Evolutionary conservation across 108 stramenopile species (phyloP), one percentile per base, ranked within the genome.

Genomic region (Skeletonema costatum): DNA sequence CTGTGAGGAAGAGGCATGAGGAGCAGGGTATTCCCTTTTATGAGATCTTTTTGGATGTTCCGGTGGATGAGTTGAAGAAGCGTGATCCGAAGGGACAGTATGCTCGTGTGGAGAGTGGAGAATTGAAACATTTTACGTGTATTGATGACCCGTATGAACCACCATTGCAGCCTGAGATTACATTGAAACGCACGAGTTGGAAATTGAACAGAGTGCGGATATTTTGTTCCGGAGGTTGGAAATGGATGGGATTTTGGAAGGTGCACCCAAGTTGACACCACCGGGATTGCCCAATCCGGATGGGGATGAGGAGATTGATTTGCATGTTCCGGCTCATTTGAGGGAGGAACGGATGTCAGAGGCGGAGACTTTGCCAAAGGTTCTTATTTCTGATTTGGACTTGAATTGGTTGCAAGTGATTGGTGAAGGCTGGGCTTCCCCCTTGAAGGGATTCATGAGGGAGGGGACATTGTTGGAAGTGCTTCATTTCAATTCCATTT

Each of bases 121-220:
- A 98, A 73, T 71, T 99, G 70, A 97, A 97, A 85, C 93, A 96
- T 73, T 99, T 99, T 81, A 99, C 99, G 16, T 98, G 99, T 67
- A 97, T 98, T 68, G 98, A 98, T 77, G 99, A 97, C 76, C 99
- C 98, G 14, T 99, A 99, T 80, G 98, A 99, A 76, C 95, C 93
- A 60, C 99, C 99, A 7, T 53, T 93, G 19, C 32, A 87, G 17
- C 87, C 98, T 11, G 98, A 99, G 77, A 93, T 99, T 46, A 87
- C 85, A 29, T 83, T 99, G 32, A 93, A 59, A 99, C 97, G 51
- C 93, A 94, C 73, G 92, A 99, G 64, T 83, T 98, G 70, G 87
- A 87, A 35, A 91, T 99, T 76, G 92, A 98, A 79, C 89, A 99
- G 67, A 93, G 92, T 66, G 97, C 90, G 21, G 86, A 97, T 33